Base-by-base conservation (phyloP, 345 rosid genomes). In the Salix caprea region DNA sequence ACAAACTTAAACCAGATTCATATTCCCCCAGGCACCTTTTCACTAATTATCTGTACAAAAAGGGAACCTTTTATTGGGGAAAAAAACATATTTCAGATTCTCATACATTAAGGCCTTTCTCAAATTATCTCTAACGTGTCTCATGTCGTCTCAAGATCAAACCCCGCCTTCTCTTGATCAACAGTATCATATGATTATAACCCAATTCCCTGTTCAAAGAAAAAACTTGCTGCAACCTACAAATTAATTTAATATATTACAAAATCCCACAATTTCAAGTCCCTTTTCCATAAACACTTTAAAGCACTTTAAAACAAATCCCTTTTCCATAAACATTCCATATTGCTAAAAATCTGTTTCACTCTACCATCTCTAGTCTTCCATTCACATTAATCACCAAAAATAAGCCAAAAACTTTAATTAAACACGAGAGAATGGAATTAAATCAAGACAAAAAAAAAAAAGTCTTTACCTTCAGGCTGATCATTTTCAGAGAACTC, bases 401-500 rank as follows among this genome's bases (percentile, higher is more conserved):
- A 32, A 32, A 15, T 34, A 36, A 21, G 77, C 37, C 48, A 5
- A 19, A 21, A 65, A 65, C 36, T 12, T 44, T 16, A 6, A 65
- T 16, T 4, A 2, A 32, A 65, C 68, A 23, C 14, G 4, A 7
- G 39, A 73, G 32, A 56, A 15, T 50, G 32, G 46, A 16, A 44
- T 5, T 48, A 37, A 67, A 16, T 61, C 46, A 50, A 30, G 6
- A 11, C 7, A 67, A 34, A 42, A 66, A 71, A 66, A 71, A 24
- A 77, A 62, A 12, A 71, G 67, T 19, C 40, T 24, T 42, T 75
- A 96, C 99, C 99, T 86, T 91, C 94, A 84, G 92, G 87, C 65
- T 89, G 97, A 67, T 96, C 99, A 78, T 91, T 91, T 56, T 93
- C 97, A 19, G 97, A 84, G 87, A 96, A 93, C 80, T 94, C 99